These are phyloP conservation scores for Myxozyma neotropica DNA, from an alignment of 805 yeast genomes.

Conservation along the genomic window DNA sequence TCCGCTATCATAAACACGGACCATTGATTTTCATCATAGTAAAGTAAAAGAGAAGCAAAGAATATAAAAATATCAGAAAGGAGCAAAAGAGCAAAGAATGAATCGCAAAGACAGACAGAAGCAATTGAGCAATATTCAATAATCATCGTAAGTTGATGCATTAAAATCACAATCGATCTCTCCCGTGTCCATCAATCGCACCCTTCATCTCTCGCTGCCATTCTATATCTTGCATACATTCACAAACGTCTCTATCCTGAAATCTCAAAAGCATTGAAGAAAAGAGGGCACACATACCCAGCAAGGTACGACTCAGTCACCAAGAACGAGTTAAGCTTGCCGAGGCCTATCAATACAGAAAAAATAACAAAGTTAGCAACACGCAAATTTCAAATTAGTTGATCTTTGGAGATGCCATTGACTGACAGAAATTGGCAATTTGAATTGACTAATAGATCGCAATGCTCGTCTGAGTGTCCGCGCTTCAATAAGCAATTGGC, in stretches of 20 bases:
- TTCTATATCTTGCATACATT: too few species aligned
- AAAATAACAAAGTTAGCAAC: neutral
- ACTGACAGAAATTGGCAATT: too few species aligned
- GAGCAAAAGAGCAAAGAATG: too few species aligned
- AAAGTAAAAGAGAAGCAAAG: neutral
- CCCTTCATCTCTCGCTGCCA: too few species aligned
- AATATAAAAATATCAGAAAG: neutral
- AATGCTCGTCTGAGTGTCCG: neutral
- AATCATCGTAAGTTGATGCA: too few species aligned
- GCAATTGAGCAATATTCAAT: too few species aligned
- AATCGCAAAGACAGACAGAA: too few species aligned
- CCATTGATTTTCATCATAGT: constrained; percentile 67
- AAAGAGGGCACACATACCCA: constrained; percentile 67
- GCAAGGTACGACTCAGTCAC: constrained; percentile 45
- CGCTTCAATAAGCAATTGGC: neutral
- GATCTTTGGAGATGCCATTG: neutral
- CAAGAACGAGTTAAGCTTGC: constrained; percentile 24
- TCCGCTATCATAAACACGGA: constrained; percentile 97
- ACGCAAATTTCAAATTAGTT: too few species aligned
- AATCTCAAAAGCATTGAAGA: neutral
- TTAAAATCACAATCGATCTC: too few species aligned
- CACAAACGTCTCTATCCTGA: too few species aligned
- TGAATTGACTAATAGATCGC: neutral
- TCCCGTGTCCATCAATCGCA: too few species aligned
- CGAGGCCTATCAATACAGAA: constrained; percentile 30